Percentiles rank a stretch among this genome's conserved stretches.
phyloP scores from a whole-genome alignment of 306 rosid genomes.

The Cucumis melo region DNA sequence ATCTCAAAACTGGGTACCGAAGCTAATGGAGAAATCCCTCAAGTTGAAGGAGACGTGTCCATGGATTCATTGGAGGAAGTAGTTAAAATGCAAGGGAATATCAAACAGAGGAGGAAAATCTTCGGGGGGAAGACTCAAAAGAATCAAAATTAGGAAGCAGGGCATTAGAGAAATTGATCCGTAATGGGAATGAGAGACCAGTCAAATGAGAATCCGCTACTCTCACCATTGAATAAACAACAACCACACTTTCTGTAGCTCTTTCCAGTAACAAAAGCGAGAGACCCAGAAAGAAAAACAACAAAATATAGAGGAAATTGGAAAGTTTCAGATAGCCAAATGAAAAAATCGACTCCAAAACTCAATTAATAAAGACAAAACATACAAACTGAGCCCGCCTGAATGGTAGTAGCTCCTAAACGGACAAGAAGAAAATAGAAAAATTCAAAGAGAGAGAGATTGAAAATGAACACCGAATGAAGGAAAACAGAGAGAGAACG shows the following conservation, averaged over 20 bases:
- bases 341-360: not conserved
- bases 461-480: not conserved
- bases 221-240: not conserved
- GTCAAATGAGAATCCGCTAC: not conserved
- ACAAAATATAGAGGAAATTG: not conserved
- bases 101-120: conserved; percentile 27
- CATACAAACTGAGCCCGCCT: not conserved
- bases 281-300: not conserved
- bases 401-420: not conserved
- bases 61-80: not conserved
- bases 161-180: not conserved
- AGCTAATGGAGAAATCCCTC: not conserved
- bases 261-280: not conserved
- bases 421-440: not conserved
- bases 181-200: not conserved
- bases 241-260: not conserved
- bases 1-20: not conserved
- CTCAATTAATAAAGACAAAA: not conserved
- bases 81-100: not conserved
- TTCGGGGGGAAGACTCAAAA: conserved; percentile 34
- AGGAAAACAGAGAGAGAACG: not conserved
- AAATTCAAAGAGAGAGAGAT: not conserved
- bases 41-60: not conserved
- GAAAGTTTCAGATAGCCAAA: not conserved
- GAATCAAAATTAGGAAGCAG: conserved; percentile 20